Evolutionary conservation across 805 yeast genomes (phyloP).

Genomic region (Yarrowia deformans): DNA sequence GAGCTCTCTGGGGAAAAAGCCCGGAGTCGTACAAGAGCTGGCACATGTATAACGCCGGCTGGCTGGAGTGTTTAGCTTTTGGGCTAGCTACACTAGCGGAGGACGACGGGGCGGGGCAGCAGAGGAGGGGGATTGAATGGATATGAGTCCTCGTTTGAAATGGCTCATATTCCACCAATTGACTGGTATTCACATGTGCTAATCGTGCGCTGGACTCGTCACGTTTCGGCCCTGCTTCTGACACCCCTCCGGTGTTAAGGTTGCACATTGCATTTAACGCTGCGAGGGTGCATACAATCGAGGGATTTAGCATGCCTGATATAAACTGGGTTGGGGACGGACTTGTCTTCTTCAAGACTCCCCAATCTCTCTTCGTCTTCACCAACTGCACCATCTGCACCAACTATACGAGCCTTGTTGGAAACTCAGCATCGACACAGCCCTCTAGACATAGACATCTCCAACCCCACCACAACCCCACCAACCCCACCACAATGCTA

Average conservation of each 20-base stretch:
- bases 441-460: neutral
- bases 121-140: no score
- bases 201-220: neutral
- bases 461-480: neutral
- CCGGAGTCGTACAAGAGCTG: no score
- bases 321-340: slow-evolving; percentile 18
- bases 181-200: neutral
- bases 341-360: neutral
- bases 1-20: no score
- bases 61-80: slow-evolving; percentile 6
- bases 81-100: neutral
- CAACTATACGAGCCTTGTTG: neutral
- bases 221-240: slow-evolving; percentile 1
- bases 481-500: slow-evolving; percentile 1
- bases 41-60: slow-evolving; percentile 2
- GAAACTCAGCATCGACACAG: neutral
- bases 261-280: slow-evolving; percentile 9
- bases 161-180: neutral
- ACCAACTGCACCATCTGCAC: no score
- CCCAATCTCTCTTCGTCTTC: neutral
- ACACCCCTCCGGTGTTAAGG: neutral
- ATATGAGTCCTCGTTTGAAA: no score
- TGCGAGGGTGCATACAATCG: slow-evolving; percentile 31
- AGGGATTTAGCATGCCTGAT: slow-evolving; percentile 37
- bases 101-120: no score